These are phyloP conservation scores for Zarea fungicola DNA, from an alignment of 2,329 filamentous ascomycete genomes.

Conservation along the genomic window DNA sequence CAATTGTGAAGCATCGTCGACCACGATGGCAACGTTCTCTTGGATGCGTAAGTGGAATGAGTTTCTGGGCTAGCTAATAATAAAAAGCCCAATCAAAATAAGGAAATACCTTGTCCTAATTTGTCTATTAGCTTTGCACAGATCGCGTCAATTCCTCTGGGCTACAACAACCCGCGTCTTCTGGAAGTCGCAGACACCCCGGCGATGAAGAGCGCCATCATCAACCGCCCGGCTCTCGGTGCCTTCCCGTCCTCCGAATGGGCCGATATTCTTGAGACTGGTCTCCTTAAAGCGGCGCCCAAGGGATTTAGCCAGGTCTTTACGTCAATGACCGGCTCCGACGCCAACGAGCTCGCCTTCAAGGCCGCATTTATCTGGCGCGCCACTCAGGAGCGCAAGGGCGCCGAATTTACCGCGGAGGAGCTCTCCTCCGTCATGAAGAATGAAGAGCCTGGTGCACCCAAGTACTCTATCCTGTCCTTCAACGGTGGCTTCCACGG, in stretches of 20 bases:
- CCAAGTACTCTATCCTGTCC: conserved; percentile 75
- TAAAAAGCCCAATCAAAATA: background rate
- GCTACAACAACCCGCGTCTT: conserved; percentile 84
- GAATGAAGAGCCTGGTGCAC: conserved; percentile 74
- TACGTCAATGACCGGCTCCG: conserved; percentile 82
- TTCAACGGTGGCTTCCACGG: conserved; percentile 90
- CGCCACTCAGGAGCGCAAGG: conserved; percentile 74
- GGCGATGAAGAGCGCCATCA: conserved; percentile 73
- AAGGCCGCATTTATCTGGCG: conserved; percentile 96
- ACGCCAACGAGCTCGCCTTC: conserved; percentile 91
- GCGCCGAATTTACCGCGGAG: conserved; percentile 73
- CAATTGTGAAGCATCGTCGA: conserved; percentile 47
- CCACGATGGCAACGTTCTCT: conserved; percentile 63
- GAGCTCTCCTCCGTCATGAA: conserved; percentile 73
- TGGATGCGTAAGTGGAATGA: conserved; percentile 58
- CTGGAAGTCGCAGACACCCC: conserved; percentile 64
- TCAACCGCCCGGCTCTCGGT: conserved; percentile 84
- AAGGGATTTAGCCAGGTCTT: conserved; percentile 84
- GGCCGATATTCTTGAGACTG: conserved; percentile 71
- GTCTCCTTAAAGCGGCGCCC: conserved; percentile 76
- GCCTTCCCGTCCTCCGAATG: conserved; percentile 88
- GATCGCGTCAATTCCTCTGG: conserved; percentile 87
- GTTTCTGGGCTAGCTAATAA: background rate
- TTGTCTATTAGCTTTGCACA: conserved; percentile 63
- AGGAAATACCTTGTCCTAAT: background rate